Evolutionary conservation across 805 yeast genomes (phyloP).

Genomic region (Tetrapisispora fleetii): DNA sequence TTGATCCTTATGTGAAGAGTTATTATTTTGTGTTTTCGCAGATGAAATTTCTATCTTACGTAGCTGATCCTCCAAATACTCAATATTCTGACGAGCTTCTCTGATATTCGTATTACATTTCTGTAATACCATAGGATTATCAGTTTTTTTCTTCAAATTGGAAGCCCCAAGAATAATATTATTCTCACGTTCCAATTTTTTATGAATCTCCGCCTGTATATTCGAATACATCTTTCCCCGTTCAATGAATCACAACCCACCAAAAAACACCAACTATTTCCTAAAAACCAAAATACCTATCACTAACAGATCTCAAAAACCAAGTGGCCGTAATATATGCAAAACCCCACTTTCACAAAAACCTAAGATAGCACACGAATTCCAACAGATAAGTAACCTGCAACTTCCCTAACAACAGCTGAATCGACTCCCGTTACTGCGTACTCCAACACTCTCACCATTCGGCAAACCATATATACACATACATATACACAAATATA

Average conservation of each 20-base stretch:
- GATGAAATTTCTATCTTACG: constrained; percentile 37
- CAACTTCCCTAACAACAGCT: background rate
- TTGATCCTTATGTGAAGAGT: constrained; percentile 9
- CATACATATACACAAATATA: too few relatives aligned
- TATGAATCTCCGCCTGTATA: constrained; percentile 52
- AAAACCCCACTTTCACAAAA: too few relatives aligned
- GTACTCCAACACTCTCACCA: too few relatives aligned
- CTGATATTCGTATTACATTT: constrained; percentile 83
- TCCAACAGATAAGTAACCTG: too few relatives aligned
- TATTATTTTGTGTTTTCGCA: constrained; percentile 1
- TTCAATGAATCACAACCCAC: background rate
- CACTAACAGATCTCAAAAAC: too few relatives aligned
- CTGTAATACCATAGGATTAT: constrained; percentile 75
- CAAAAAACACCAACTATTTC: too few relatives aligned
- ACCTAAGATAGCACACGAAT: too few relatives aligned
- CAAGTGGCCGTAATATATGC: too few relatives aligned
- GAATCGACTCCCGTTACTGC: background rate
- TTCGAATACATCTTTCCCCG: constrained; percentile 11
- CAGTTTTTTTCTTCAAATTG: constrained; percentile 65
- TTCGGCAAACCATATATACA: too few relatives aligned
- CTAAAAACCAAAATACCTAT: too few relatives aligned
- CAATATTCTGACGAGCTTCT: constrained; percentile 86
- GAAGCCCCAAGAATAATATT: constrained; percentile 85
- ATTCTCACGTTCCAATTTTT: constrained; percentile 79
- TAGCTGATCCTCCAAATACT: constrained; percentile 72